Conservation (phyloP, 2,329 filamentous ascomycete species). For the Phialophora verrucosa region DNA sequence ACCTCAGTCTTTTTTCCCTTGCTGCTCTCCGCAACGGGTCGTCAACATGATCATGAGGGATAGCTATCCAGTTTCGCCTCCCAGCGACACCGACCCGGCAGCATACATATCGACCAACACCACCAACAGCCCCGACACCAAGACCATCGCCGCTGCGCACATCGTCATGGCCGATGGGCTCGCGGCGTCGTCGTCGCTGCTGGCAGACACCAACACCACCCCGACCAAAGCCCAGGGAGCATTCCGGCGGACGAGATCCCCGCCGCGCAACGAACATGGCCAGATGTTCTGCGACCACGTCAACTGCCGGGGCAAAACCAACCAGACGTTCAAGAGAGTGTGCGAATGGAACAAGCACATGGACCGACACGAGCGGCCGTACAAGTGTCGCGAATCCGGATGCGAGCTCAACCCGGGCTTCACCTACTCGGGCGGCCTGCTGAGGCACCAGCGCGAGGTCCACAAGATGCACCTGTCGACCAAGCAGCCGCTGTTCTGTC, state of each 20-base stretch:
- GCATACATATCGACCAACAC: constrained; percentile 7
- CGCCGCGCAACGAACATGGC: constrained; percentile 70
- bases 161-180: constrained; percentile 25
- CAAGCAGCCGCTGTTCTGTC: constrained; percentile 79
- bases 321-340: constrained; percentile 74
- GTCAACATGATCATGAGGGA: constrained; percentile 25
- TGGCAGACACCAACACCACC: not conserved
- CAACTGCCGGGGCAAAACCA: constrained; percentile 69
- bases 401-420: constrained; percentile 94
- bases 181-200: not conserved
- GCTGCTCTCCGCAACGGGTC: no score
- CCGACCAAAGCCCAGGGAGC: constrained; percentile 20
- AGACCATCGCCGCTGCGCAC: not conserved
- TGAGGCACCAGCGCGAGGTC: constrained; percentile 91
- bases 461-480: constrained; percentile 89
- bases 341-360: constrained; percentile 99
- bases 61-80: constrained; percentile 31
- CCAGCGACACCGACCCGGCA: constrained; percentile 24
- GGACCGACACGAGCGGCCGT: constrained; percentile 96
- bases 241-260: constrained; percentile 40
- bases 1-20: no score
- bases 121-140: no score
- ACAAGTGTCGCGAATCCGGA: constrained; percentile 79
- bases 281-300: constrained; percentile 75
- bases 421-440: constrained; percentile 88